Conservation (phyloP, 768 basidiomycete species). For the Fomitopsis serialis region DNA sequence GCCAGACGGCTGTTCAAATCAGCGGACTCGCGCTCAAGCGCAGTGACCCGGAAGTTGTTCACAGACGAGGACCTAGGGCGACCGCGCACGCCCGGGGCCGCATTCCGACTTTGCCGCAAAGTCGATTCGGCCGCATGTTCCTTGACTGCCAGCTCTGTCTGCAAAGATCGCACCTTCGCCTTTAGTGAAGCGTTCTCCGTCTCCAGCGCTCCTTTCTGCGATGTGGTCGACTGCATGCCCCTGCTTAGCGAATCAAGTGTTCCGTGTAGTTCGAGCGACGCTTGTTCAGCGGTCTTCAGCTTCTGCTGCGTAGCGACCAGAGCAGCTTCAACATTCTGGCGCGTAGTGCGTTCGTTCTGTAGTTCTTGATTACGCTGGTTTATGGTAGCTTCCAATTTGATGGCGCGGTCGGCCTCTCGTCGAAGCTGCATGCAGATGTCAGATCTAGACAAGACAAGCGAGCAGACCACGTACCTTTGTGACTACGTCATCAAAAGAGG, state of each 20-base stretch:
- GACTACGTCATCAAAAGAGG: conserved; percentile 29
- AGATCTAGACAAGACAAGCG: neutral
- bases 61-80: conserved; percentile 58
- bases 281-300: conserved; percentile 44
- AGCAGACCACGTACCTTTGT: conserved; percentile 26
- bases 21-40: conserved; percentile 51
- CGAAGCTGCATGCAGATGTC: conserved; percentile 37
- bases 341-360: conserved; percentile 45
- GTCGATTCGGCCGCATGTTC: conserved; percentile 10
- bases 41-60: conserved; percentile 42
- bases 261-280: conserved; percentile 49
- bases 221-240: conserved; percentile 41
- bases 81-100: conserved; percentile 9
- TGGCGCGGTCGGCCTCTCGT: conserved; percentile 48
- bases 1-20: conserved; percentile 39
- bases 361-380: conserved; percentile 49
- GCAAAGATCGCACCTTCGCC: conserved; percentile 52
- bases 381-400: conserved; percentile 49
- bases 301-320: conserved; percentile 44
- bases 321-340: conserved; percentile 47
- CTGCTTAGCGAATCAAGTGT: conserved; percentile 50
- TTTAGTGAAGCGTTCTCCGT: conserved; percentile 55
- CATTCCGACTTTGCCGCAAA: conserved; percentile 10
- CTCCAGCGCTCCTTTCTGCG: conserved; percentile 42
- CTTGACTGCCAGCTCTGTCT: conserved; percentile 22